These are phyloP conservation scores for Pseudopediastrum boryanum DNA, from an alignment of 139 green algal genomes.

Conservation along the genomic window DNA sequence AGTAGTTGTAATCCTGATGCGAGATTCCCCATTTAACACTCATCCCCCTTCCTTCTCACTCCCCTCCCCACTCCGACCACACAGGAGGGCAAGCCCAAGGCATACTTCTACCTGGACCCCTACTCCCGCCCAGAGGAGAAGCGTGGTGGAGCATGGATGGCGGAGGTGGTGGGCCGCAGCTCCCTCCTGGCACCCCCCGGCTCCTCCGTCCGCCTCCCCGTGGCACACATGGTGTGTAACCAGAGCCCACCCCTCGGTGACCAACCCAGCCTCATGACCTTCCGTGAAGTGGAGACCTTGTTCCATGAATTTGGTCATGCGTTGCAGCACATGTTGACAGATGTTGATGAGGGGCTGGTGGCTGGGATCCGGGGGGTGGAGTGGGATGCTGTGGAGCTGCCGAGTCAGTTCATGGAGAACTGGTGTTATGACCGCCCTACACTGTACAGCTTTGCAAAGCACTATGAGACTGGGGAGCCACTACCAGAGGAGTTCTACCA, in stretches of 20 bases:
- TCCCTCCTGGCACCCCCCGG: slow-evolving; percentile 44
- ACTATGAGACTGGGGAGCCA: slow-evolving; percentile 87
- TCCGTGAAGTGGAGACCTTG: slow-evolving; percentile 94
- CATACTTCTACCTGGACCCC: slow-evolving; percentile 97
- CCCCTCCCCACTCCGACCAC: slow-evolving; percentile 14
- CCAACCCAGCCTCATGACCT: slow-evolving; percentile 96
- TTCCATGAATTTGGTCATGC: slow-evolving; percentile 97
- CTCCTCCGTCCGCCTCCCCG: slow-evolving; percentile 81
- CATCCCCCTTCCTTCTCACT: background rate
- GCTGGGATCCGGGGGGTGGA: slow-evolving; percentile 89
- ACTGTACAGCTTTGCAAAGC: slow-evolving; percentile 86
- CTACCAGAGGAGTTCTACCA: slow-evolving; percentile 92
- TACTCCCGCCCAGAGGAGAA: slow-evolving; percentile 95
- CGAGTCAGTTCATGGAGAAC: slow-evolving; percentile 93
- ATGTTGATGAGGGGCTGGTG: slow-evolving; percentile 85
- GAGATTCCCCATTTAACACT: background rate
- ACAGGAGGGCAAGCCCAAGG: slow-evolving; percentile 34
- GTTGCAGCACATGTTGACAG: slow-evolving; percentile 96
- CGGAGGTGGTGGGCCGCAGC: slow-evolving; percentile 77
- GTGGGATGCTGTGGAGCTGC: slow-evolving; percentile 94
- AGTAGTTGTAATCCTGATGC: no score
- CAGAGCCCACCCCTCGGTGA: slow-evolving; percentile 89
- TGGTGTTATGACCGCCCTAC: slow-evolving; percentile 79
- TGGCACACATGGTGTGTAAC: slow-evolving; percentile 98
- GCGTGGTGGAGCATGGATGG: slow-evolving; percentile 96